These are phyloP conservation scores for Termitomyces bulborhizus DNA, from an alignment of 768 basidiomycete genomes.

Conservation along the genomic window DNA sequence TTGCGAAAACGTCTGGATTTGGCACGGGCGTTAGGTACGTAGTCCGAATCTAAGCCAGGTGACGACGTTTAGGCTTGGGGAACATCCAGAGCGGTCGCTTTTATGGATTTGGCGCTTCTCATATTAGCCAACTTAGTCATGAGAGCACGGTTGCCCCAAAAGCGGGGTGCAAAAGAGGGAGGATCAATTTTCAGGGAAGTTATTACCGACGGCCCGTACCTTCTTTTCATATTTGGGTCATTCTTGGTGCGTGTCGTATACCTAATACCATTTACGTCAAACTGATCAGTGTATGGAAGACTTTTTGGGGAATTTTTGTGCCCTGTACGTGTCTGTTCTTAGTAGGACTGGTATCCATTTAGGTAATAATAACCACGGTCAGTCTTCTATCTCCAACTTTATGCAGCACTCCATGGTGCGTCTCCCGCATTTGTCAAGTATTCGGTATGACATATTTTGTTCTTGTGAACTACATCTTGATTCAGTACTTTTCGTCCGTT, in stretches of 20 bases:
- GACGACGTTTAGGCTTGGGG: conserved; percentile 12
- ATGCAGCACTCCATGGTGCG: conserved; percentile 33
- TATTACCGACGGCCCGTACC: conserved; percentile 33
- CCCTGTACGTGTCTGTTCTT: conserved; percentile 32
- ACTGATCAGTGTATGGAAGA: conserved; percentile 12
- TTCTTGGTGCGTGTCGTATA: conserved; percentile 23
- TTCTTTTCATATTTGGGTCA: conserved; percentile 34
- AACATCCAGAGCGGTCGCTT: conserved; percentile 33
- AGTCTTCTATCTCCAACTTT: conserved; percentile 52
- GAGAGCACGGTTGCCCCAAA: conserved; percentile 32
- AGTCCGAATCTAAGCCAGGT: conserved; percentile 14
- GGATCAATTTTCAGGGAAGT: conserved; percentile 25
- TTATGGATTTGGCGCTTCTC: conserved; percentile 39
- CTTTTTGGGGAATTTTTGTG: conserved; percentile 45
- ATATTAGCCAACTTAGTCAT: conserved; percentile 36
- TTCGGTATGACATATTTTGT: conserved; percentile 23
- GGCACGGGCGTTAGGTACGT: conserved; percentile 36
- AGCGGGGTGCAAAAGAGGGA: conserved; percentile 14
- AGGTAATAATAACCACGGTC: neutral
- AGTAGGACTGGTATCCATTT: neutral
- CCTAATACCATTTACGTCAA: neutral
- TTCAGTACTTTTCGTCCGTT: neutral
- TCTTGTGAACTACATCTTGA: neutral
- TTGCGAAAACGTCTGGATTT: conserved; percentile 29
- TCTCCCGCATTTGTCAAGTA: conserved; percentile 35